phyloP scores from a whole-genome alignment of 1,284 basidiomycete genomes.

The Vanrija humicola region DNA sequence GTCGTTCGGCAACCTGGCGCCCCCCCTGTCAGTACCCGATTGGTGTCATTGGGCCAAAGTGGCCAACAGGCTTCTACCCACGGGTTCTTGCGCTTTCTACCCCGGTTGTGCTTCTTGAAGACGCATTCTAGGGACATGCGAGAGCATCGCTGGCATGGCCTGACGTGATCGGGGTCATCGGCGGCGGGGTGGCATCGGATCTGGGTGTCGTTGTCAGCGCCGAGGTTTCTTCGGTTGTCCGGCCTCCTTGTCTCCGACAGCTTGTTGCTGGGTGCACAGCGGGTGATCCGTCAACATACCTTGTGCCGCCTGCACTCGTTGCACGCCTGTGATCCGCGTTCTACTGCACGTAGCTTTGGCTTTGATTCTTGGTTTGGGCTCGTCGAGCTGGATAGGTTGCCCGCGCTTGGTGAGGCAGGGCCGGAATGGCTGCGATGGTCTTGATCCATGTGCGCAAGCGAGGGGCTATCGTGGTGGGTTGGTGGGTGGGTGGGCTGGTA shows the following conservation, averaged over 20 bases:
- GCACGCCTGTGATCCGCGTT: conserved; percentile 31
- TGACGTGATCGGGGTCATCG: conserved; percentile 29
- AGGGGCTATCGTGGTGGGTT: not conserved
- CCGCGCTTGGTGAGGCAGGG: too few species aligned
- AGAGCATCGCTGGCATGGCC: conserved; percentile 28
- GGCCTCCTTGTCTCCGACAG: not conserved
- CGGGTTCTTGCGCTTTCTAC: conserved; percentile 31
- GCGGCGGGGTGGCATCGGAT: conserved; percentile 34
- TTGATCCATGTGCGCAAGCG: not conserved
- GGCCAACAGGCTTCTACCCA: conserved; percentile 9
- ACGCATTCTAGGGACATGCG: conserved; percentile 30
- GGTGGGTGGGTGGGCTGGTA: not conserved
- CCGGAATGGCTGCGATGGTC: too few species aligned
- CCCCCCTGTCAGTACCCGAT: not conserved
- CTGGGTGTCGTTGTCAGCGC: conserved; percentile 8
- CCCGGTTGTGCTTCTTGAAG: conserved; percentile 34
- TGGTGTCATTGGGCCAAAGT: not conserved
- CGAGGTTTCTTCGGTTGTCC: not conserved
- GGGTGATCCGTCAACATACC: conserved; percentile 9
- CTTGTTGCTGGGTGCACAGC: not conserved
- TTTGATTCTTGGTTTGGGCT: conserved; percentile 4
- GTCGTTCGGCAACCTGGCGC: not conserved
- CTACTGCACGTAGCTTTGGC: conserved; percentile 27
- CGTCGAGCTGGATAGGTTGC: too few species aligned
- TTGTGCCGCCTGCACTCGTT: conserved; percentile 35